Percentiles rank a stretch among this genome's conserved stretches.
Conservation (phyloP, 2,329 filamentous ascomycete genomes). For the Orbilia oligospora region DNA sequence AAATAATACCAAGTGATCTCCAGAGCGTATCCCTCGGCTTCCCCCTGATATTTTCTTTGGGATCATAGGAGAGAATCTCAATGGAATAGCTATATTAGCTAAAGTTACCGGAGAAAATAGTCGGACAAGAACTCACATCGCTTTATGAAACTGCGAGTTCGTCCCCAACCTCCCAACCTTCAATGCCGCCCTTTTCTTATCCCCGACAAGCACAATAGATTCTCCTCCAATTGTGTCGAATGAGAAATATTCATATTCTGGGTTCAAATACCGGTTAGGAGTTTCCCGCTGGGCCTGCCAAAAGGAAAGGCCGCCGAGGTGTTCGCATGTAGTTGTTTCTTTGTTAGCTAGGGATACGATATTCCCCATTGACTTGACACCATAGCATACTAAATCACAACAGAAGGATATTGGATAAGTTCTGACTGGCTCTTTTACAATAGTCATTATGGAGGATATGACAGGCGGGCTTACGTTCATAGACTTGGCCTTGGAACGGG, state of each 20-base stretch:
- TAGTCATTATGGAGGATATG: too few species aligned
- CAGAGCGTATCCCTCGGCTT: not conserved
- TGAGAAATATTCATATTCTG: conserved; percentile 20
- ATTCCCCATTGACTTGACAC: not conserved
- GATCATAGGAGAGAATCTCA: conserved; percentile 1
- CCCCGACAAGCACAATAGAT: not conserved
- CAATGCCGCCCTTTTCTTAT: not conserved
- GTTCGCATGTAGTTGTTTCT: not conserved
- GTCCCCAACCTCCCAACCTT: not conserved
- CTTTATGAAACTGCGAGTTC: not conserved
- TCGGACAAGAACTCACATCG: not conserved
- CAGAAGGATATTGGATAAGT: too few species aligned
- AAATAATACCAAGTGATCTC: not conserved
- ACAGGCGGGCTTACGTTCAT: not conserved
- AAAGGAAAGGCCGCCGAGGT: conserved; percentile 9
- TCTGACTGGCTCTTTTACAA: too few species aligned
- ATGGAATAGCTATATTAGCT: not conserved
- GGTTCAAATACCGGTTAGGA: not conserved
- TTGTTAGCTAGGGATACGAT: not conserved
- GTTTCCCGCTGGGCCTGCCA: conserved; percentile 1
- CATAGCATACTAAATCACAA: conserved; percentile 8
- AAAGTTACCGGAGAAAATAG: not conserved
- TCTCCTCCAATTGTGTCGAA: conserved; percentile 15
- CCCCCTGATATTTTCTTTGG: not conserved
- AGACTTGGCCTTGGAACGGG: not conserved